Conservation (phyloP, 495 filamentous ascomycete genomes). For the Penicillium nucicola region DNA sequence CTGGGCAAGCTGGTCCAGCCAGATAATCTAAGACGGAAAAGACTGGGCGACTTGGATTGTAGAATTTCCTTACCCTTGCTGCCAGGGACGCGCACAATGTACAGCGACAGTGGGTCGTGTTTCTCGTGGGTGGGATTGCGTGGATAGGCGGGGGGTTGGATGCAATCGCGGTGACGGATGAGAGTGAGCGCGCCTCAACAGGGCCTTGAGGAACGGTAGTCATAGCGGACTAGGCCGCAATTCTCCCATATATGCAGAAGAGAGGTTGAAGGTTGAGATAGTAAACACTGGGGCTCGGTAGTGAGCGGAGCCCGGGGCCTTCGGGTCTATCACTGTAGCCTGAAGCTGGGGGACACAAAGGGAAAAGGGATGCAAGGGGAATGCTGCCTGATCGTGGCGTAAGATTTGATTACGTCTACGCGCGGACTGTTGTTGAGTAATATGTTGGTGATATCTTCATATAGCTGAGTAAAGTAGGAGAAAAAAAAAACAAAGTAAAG, state of each 20-base stretch:
- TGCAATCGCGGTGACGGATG: slow-evolving; percentile 73
- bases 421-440: neutral
- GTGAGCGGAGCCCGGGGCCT: slow-evolving; percentile 2
- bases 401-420: slow-evolving; percentile 16
- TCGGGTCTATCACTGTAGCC: slow-evolving; percentile 5
- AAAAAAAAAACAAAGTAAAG: slow-evolving; percentile 11
- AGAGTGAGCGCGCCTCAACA: slow-evolving; percentile 79
- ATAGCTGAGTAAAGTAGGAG: slow-evolving; percentile 14
- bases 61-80: slow-evolving; percentile 64
- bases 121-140: slow-evolving; percentile 63
- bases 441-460: slow-evolving; percentile 33
- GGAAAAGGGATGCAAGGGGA: slow-evolving; percentile 21
- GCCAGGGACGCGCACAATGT: slow-evolving; percentile 89
- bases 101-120: slow-evolving; percentile 70
- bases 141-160: slow-evolving; percentile 84
- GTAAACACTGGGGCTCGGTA: slow-evolving; percentile 15
- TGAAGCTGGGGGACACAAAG: neutral
- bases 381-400: slow-evolving; percentile 21
- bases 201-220: slow-evolving; percentile 30
- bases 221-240: slow-evolving; percentile 22
- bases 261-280: slow-evolving; percentile 1
- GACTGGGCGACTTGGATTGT: neutral
- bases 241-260: slow-evolving; percentile 18
- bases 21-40: neutral
- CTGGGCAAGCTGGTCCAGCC: slow-evolving; percentile 1